Evolutionary conservation across 768 basidiomycete species (phyloP), one percentile per base, ranked within the genome.

Genomic region (Agaricus subrufescens): DNA sequence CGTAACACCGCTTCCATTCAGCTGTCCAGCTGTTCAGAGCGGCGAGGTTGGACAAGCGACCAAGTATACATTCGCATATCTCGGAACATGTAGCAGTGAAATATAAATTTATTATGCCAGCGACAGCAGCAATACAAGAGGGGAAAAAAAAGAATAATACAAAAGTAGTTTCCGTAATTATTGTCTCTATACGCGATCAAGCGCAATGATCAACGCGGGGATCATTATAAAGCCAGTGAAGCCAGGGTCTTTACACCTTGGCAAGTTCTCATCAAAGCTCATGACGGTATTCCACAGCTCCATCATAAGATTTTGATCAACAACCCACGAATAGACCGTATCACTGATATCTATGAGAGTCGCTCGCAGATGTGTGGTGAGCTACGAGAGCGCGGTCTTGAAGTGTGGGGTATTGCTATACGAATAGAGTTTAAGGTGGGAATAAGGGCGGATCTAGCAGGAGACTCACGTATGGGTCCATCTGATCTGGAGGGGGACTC

Each of bases 401-500:
- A 19, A 70, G 40, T 10, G 64, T 61, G 50, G 70, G 69, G 60
- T 71, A 64, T 61, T 66, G 56, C 48, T 50, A 14, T 4, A 7
- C 46, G 38, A 45, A 39, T 25, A 19, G 7, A 38, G 37, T 31
- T 31, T 6, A 56, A 31, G 26, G 4, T 10, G 30, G 19, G 9
- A 9, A 19, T 19, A n/a, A 34, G 25, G 30, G 23, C 14, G 19
- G 10, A 25, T 44, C 11, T 19, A 38, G 10, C n/a, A 37, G 45
- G n/a, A 45, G 19, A 38, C 86, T 73, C 69, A 91, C 89, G 67
- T 82, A 89, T 55, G 85, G 68, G 46, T 89, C 84, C 65, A 85
- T 75, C 12, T 80, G 73, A 61, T 85, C 80, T 19, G 79, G 73
- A 39, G 77, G 65, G n/a, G 78, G 72, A 49, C 73, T 73, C 85